These are phyloP conservation scores for Mrakia gelida DNA, from an alignment of 768 basidiomycete genomes.

Conservation along the genomic window DNA sequence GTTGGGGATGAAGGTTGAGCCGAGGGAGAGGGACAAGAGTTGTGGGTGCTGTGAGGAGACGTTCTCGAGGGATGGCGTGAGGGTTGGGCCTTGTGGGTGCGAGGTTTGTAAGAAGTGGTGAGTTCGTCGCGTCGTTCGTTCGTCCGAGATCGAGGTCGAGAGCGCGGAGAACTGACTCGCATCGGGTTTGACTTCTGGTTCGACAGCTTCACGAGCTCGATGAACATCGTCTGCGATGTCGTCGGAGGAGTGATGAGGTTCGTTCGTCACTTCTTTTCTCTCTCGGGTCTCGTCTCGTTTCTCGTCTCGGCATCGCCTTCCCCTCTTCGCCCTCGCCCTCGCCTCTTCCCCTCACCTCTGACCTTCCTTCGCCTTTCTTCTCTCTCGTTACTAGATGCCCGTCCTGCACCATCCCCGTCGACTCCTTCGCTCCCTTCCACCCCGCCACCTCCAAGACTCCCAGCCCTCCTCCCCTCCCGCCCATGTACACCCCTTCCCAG, in stretches of 20 bases:
- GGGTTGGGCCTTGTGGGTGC: constrained; percentile 25
- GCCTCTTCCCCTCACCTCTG: too few species aligned
- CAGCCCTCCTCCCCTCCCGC: background rate
- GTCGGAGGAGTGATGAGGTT: constrained; percentile 24
- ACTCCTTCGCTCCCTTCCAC: constrained; percentile 14
- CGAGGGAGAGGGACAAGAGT: background rate
- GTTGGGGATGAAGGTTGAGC: background rate
- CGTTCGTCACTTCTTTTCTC: background rate
- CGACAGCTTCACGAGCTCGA: constrained; percentile 29
- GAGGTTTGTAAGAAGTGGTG: constrained; percentile 22
- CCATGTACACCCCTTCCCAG: background rate
- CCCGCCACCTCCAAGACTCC: background rate
- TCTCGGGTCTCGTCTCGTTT: background rate
- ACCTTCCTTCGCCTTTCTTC: background rate
- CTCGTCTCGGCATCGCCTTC: background rate
- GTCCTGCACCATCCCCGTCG: constrained; percentile 24
- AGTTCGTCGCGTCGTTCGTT: background rate
- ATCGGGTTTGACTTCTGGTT: background rate
- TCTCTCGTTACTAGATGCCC: constrained; percentile 15
- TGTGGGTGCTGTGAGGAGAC: constrained; percentile 24
- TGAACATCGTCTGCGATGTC: constrained; percentile 32
- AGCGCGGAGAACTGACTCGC: background rate
- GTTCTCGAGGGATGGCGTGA: constrained; percentile 11
- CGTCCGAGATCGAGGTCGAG: background rate
- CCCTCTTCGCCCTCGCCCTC: too few species aligned